These are phyloP conservation scores for Chaetomium sp. DNA, from an alignment of 2,329 filamentous ascomycete species.

Conservation along the genomic window DNA sequence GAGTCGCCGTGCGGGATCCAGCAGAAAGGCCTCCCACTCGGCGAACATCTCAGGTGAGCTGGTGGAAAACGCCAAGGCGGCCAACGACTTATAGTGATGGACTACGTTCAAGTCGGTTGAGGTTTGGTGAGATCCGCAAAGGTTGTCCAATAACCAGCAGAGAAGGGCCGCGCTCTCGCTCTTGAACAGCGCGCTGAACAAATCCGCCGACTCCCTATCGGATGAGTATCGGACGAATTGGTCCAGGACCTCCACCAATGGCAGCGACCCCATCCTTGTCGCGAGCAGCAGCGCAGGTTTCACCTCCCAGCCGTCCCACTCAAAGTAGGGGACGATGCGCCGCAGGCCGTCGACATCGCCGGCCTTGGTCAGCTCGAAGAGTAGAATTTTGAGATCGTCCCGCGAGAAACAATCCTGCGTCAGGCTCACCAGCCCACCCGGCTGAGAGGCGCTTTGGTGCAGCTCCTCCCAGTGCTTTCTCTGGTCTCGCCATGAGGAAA, in stretches of 20 bases:
- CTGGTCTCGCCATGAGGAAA: not conserved
- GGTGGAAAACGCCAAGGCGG: not conserved
- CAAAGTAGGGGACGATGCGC: not conserved
- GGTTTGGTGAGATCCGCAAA: not conserved
- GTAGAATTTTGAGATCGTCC: not conserved
- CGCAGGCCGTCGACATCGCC: not conserved
- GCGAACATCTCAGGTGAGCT: not conserved
- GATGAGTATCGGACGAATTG: not conserved
- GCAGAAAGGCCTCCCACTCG: not conserved
- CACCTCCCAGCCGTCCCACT: not conserved
- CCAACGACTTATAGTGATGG: not conserved
- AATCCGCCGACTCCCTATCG: not conserved
- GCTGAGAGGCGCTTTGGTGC: not conserved
- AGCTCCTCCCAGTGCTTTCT: not conserved
- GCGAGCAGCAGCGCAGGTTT: not conserved
- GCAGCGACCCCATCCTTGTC: not conserved
- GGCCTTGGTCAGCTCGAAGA: not conserved
- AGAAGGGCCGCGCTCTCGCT: not conserved
- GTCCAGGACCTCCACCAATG: not conserved
- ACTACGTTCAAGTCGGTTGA: not conserved
- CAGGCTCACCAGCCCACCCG: not conserved
- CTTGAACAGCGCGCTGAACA: not conserved
- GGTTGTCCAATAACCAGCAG: not conserved
- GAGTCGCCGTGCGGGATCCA: not conserved
- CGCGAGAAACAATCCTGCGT: not conserved